Percentiles rank a stretch among this genome's conserved stretches.
Evolutionary conservation across 331 rosid species (phyloP).

Genomic region (Pyracantha coccinea): DNA sequence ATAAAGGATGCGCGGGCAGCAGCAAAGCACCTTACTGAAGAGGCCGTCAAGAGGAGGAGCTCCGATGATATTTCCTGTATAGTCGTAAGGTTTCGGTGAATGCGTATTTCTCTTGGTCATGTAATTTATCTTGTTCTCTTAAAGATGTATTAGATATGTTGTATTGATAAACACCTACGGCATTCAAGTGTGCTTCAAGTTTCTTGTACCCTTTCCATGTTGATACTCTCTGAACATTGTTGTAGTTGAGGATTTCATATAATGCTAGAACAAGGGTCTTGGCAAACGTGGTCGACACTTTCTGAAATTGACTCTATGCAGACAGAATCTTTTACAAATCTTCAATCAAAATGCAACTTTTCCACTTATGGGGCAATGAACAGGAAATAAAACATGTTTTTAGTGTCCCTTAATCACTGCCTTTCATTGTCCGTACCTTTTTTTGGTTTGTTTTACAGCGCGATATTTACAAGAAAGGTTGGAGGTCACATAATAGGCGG

Average conservation of each 20-base stretch:
- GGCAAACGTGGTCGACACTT: no score
- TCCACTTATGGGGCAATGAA: no score
- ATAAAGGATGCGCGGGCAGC: conserved; percentile 83
- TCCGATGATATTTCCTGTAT: conserved; percentile 82
- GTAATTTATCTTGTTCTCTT: not conserved
- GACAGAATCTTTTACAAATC: no score
- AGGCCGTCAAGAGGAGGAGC: conserved; percentile 73
- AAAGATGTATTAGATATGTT: not conserved
- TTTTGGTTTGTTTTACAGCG: no score
- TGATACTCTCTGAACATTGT: not conserved
- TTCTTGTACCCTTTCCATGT: not conserved
- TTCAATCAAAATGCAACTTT: no score
- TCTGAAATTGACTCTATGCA: no score
- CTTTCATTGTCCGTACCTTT: no score
- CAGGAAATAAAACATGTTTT: no score
- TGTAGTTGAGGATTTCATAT: not conserved
- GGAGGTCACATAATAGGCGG: no score
- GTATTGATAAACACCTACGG: conserved; percentile 1
- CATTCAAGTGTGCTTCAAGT: conserved; percentile 6
- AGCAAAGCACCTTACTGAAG: conserved; percentile 73
- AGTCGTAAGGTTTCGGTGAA: conserved; percentile 60
- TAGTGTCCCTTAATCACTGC: no score
- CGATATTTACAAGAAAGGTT: no score
- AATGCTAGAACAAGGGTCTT: not conserved
- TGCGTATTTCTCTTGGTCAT: not conserved